Conservation (phyloP, 805 yeast species). For the Starmerella lactis-condensi region DNA sequence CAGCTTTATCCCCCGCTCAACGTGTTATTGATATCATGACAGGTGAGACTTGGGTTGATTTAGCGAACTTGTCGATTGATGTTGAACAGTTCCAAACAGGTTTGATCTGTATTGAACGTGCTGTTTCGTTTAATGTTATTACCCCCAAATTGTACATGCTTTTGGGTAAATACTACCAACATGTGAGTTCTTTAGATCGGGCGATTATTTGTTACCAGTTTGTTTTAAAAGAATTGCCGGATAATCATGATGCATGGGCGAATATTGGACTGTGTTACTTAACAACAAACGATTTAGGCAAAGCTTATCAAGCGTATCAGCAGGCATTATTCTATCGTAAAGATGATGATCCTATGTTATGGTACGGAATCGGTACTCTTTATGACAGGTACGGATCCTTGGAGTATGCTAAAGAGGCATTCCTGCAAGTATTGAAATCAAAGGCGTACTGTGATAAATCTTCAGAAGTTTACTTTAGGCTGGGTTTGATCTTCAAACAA, state of each 20-base stretch:
- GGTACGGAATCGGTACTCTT: conserved; percentile 97
- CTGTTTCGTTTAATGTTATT: conserved; percentile 69
- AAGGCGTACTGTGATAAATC: conserved; percentile 94
- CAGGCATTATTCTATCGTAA: conserved; percentile 85
- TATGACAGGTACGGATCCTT: conserved; percentile 91
- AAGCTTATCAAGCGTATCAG: conserved; percentile 93
- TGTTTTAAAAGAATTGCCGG: conserved; percentile 62
- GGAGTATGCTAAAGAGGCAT: conserved; percentile 97
- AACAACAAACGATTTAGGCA: conserved; percentile 88
- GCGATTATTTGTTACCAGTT: conserved; percentile 89
- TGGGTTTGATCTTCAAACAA: conserved; percentile 92
- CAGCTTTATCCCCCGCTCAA: too few species aligned
- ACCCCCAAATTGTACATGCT: conserved; percentile 71
- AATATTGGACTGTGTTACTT: conserved; percentile 81
- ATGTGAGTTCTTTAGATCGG: conserved; percentile 75
- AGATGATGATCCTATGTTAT: conserved; percentile 86
- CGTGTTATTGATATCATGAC: conserved; percentile 22
- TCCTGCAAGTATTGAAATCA: conserved; percentile 83
- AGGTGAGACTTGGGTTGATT: conserved; percentile 61
- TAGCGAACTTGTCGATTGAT: conserved; percentile 76
- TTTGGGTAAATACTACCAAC: conserved; percentile 72
- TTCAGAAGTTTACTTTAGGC: conserved; percentile 83
- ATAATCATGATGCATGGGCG: conserved; percentile 95
- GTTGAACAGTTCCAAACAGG: conserved; percentile 82
- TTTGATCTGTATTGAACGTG: conserved; percentile 69